These are phyloP conservation scores for Penicillium paradoxum DNA, from an alignment of 495 filamentous ascomycete species.

Conservation along the genomic window DNA sequence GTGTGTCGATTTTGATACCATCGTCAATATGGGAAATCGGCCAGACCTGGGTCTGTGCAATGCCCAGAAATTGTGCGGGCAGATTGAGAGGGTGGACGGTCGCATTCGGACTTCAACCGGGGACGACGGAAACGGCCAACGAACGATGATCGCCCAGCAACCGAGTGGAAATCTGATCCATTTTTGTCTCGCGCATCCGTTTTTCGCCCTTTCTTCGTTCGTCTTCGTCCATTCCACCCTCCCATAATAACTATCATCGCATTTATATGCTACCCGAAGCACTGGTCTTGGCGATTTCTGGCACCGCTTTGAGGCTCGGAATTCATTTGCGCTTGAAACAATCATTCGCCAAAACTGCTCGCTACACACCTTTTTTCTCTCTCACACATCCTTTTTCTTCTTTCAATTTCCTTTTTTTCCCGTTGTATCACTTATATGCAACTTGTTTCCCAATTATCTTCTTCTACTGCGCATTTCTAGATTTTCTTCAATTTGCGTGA, in stretches of 20 bases:
- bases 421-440: not conserved
- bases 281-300: constrained; percentile 14
- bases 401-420: not conserved
- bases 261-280: constrained; percentile 6
- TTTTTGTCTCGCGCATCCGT: not conserved
- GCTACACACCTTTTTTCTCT: not conserved
- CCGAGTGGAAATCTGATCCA: not conserved
- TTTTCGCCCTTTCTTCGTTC: not conserved
- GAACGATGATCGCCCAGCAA: constrained; percentile 7
- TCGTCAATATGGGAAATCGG: not conserved
- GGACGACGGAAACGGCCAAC: constrained; percentile 27
- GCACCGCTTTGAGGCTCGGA: constrained; percentile 3
- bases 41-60: constrained; percentile 1
- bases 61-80: not conserved
- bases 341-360: not conserved
- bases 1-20: no score
- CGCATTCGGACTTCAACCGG: constrained; percentile 16
- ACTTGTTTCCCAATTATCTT: not conserved
- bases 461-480: not conserved
- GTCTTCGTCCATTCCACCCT: constrained; percentile 5
- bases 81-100: constrained; percentile 16
- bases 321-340: not conserved
- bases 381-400: not conserved
- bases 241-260: not conserved
- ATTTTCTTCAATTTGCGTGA: not conserved